Evolutionary conservation across 2,329 filamentous ascomycete genomes (phyloP), one percentile per base, ranked within the genome.

Genomic region (Sporothrix schenckii): DNA sequence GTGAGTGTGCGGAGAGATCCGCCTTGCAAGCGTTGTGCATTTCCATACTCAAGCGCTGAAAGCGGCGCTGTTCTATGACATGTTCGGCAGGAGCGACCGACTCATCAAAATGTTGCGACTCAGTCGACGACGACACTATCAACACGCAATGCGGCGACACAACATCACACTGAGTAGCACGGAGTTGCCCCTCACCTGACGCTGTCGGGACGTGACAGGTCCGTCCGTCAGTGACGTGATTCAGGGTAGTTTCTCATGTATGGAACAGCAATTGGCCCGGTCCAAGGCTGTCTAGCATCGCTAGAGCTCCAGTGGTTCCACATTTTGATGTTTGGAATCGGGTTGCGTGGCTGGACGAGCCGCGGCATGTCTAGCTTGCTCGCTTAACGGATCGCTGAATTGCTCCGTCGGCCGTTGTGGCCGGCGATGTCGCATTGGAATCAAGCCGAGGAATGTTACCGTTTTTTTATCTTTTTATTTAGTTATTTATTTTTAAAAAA

Each of bases 141-240:
- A 34, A 4, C 34, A 34, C 6, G 9, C 34, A 34, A 34, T 34
- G 34, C 6, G 34, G 34, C 6, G 34, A 34, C 34, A 34, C 34
- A 34, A 9, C 49, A 13, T 16, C 9, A 34, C 34, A 34, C 34
- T 7, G 34, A 34, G 34, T 6, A 34, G 6, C 34, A 66, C 30
- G 19, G 19, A 53, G 63, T 24, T 27, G 39, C 60, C 47, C 44
- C 61, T 52, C 63, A 21, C 47, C 54, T 39, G 54, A 27, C 39
- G 53, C 27, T 41, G 34, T 27, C 56, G 56, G 68, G 56, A 30
- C 54, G 68, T 44, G 27, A 47, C 54, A 49, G 49, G 21, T 27
- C 44, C 53, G 68, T 53, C 13, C 47, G 19, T 16, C 44, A 41
- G 68, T 69, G 68, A 69, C 68, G 68, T 69, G 68, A 69, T 69